Percentiles rank a stretch among this genome's conserved stretches.
These are phyloP conservation scores for Suhomyces emberorum DNA, from an alignment of 805 yeast species.

Conservation along the genomic window DNA sequence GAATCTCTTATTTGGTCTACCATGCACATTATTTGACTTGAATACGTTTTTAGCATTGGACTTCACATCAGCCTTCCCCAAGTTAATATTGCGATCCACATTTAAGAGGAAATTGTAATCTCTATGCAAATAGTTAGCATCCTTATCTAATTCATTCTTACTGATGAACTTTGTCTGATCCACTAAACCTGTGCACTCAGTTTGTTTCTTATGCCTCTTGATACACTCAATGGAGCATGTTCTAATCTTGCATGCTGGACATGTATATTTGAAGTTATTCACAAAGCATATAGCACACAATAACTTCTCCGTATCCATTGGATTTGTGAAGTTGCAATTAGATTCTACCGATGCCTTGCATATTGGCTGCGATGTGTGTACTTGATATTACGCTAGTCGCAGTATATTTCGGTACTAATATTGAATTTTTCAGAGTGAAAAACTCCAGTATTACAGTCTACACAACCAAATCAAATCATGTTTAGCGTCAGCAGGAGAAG, in stretches of 20 bases:
- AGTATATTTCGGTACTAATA: slow-evolving; percentile 3
- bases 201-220: slow-evolving; percentile 59
- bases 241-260: slow-evolving; percentile 69
- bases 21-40: slow-evolving; percentile 20
- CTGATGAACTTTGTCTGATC: slow-evolving; percentile 60
- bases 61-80: slow-evolving; percentile 53
- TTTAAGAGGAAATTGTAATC: slow-evolving; percentile 75
- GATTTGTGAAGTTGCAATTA: too few relatives aligned
- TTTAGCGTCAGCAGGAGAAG: not conserved
- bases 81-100: slow-evolving; percentile 56
- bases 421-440: slow-evolving; percentile 3
- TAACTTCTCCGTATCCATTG: slow-evolving; percentile 7
- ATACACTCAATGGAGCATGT: slow-evolving; percentile 77
- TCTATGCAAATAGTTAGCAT: slow-evolving; percentile 58
- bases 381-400: not conserved
- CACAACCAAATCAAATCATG: not conserved
- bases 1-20: slow-evolving; percentile 18
- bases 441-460: not conserved
- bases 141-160: slow-evolving; percentile 39
- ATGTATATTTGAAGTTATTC: slow-evolving; percentile 57
- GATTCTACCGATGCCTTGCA: not conserved
- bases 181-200: slow-evolving; percentile 63
- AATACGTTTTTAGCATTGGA: slow-evolving; percentile 41
- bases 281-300: slow-evolving; percentile 35
- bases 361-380: slow-evolving; percentile 2